Percentiles rank a stretch among this genome's conserved stretches.
These are phyloP conservation scores for Wickerhamomyces mucosus DNA, from an alignment of 805 yeast genomes.

Conservation along the genomic window DNA sequence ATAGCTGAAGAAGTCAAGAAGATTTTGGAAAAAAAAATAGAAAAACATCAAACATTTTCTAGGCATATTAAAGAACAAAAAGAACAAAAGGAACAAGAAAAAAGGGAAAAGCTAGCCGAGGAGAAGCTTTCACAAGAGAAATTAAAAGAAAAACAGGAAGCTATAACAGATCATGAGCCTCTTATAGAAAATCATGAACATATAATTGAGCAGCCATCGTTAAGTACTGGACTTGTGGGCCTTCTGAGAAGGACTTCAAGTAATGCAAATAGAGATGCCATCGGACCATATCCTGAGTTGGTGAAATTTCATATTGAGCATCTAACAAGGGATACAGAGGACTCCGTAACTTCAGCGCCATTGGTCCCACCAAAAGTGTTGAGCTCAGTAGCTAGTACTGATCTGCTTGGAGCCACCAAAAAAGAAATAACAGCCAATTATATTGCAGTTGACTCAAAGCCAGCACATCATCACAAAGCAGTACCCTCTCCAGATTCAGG, in stretches of 20 bases:
- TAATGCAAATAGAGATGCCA: too few species aligned
- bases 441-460: not conserved
- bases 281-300: too few species aligned
- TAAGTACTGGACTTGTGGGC: slow-evolving; percentile 2
- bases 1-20: slow-evolving; percentile 19
- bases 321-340: too few species aligned
- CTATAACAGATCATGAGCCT: too few species aligned
- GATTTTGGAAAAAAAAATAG: slow-evolving; percentile 23
- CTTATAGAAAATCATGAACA: too few species aligned
- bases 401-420: too few species aligned
- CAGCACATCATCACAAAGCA: slow-evolving; percentile 26
- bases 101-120: slow-evolving; percentile 9
- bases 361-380: slow-evolving; percentile 4
- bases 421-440: too few species aligned
- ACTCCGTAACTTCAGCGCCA: slow-evolving; percentile 1
- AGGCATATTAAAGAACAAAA: slow-evolving; percentile 17
- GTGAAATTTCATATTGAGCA: too few species aligned
- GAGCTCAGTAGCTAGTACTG: too few species aligned
- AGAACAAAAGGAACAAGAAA: slow-evolving; percentile 13
- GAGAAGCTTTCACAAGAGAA: not conserved
- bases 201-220: not conserved
- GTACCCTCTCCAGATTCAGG: slow-evolving; percentile 46
- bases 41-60: slow-evolving; percentile 15
- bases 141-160: not conserved
- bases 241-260: too few species aligned